Conservation (phyloP, 2,329 filamentous ascomycete genomes). For the Alternaria panax region DNA sequence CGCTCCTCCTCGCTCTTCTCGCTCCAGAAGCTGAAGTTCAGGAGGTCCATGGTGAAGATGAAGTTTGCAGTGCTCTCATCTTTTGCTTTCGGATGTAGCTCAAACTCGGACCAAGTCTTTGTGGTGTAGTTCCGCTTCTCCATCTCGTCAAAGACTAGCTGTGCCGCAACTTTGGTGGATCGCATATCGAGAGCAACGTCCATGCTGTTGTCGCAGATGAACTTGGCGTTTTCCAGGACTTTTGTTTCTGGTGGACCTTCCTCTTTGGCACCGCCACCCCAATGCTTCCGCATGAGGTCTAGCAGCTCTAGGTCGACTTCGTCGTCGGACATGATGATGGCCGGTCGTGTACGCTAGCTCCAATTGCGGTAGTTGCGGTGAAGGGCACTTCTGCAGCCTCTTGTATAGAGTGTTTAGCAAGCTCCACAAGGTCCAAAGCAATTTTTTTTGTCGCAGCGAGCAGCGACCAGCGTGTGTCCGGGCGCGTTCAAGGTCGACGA, state of each 20-base stretch:
- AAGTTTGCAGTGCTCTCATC: slow-evolving; percentile 85
- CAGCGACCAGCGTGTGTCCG: slow-evolving; percentile 3
- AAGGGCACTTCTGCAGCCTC: background rate
- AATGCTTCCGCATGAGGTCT: slow-evolving; percentile 81
- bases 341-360: slow-evolving; percentile 5
- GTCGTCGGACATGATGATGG: slow-evolving; percentile 79
- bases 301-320: slow-evolving; percentile 89
- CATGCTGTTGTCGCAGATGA: slow-evolving; percentile 89
- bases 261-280: slow-evolving; percentile 66
- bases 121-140: slow-evolving; percentile 83
- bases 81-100: slow-evolving; percentile 84
- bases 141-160: slow-evolving; percentile 82
- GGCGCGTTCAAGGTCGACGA: slow-evolving; percentile 7
- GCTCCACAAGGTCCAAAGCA: background rate
- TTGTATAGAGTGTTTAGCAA: background rate
- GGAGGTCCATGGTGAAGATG: slow-evolving; percentile 94
- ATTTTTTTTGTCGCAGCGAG: background rate
- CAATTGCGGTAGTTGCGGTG: slow-evolving; percentile 6
- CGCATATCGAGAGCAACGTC: slow-evolving; percentile 89
- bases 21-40: slow-evolving; percentile 99
- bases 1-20: slow-evolving; percentile 72
- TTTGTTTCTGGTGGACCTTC: slow-evolving; percentile 74
- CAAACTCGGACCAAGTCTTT: slow-evolving; percentile 84
- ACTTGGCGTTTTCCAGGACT: slow-evolving; percentile 82
- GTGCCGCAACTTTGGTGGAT: slow-evolving; percentile 82